Percentiles rank a stretch among this genome's conserved stretches.
Evolutionary conservation across 768 basidiomycete genomes (phyloP).

Genomic region (Trametes meyenii): DNA sequence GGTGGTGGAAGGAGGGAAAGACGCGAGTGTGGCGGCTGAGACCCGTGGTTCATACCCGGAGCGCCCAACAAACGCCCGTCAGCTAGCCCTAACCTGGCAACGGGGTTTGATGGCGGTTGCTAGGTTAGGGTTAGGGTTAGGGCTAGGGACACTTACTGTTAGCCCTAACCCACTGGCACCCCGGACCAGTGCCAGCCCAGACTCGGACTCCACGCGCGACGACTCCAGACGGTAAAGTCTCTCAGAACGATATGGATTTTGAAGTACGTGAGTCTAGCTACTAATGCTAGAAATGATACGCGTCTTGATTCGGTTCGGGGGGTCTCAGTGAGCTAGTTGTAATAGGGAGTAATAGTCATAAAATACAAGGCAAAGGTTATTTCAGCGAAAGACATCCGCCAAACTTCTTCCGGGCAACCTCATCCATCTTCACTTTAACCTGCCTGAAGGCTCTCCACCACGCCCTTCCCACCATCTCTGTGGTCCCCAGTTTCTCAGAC

Average conservation of each 20-base stretch:
- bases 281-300: no score
- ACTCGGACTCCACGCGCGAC: no score
- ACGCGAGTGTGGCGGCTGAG: conserved; percentile 7
- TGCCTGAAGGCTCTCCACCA: conserved; percentile 85
- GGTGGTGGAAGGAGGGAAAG: not conserved
- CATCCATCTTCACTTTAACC: conserved; percentile 69
- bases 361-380: no score
- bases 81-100: conserved; percentile 13
- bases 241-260: no score
- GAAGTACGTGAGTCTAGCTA: no score
- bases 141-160: not conserved
- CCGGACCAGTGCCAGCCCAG: no score
- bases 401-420: conserved; percentile 64
- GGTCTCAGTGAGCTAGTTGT: no score
- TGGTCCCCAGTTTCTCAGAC: conserved; percentile 34
- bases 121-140: conserved; percentile 10
- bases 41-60: not conserved
- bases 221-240: no score
- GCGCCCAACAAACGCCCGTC: not conserved
- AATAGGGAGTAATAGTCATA: no score
- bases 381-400: conserved; percentile 70
- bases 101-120: conserved; percentile 7
- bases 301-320: no score
- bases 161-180: no score
- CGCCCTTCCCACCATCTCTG: conserved; percentile 54